Percentiles rank a stretch among this genome's conserved stretches.
Evolutionary conservation across 176 grass and related monocot species (phyloP).

Genomic region (Aegilops umbellulata): DNA sequence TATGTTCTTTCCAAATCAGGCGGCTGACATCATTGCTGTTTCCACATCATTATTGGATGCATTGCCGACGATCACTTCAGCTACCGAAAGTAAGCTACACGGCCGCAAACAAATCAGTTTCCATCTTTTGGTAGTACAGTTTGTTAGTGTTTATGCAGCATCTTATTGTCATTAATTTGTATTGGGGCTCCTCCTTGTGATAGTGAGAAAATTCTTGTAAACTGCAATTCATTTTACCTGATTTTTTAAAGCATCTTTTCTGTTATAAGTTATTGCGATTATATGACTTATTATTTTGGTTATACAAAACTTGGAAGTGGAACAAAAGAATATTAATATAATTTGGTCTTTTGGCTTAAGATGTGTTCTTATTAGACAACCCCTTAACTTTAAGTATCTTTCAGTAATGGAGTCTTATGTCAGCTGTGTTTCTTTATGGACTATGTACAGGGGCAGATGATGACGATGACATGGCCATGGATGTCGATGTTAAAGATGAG

Average conservation of each 20-base stretch:
- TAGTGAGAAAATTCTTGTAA: neutral
- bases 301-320: neutral
- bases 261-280: neutral
- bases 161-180: neutral
- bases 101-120: neutral
- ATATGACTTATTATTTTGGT: neutral
- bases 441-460: constrained; percentile 45
- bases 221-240: constrained; percentile 1
- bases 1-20: constrained; percentile 47
- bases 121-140: neutral
- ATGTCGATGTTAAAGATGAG: constrained; percentile 57
- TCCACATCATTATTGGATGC: constrained; percentile 68
- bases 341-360: neutral
- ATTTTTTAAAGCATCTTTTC: neutral
- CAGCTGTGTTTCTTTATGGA: constrained; percentile 4
- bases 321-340: neutral
- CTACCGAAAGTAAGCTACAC: constrained; percentile 48
- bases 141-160: constrained; percentile 10
- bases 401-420: constrained; percentile 9
- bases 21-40: constrained; percentile 72
- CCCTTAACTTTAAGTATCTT: neutral
- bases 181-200: neutral
- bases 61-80: constrained; percentile 49
- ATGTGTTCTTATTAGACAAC: neutral
- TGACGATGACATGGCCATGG: constrained; percentile 70